phyloP scores from a whole-genome alignment of 495 filamentous ascomycete genomes.

The Penicillium canescens region DNA sequence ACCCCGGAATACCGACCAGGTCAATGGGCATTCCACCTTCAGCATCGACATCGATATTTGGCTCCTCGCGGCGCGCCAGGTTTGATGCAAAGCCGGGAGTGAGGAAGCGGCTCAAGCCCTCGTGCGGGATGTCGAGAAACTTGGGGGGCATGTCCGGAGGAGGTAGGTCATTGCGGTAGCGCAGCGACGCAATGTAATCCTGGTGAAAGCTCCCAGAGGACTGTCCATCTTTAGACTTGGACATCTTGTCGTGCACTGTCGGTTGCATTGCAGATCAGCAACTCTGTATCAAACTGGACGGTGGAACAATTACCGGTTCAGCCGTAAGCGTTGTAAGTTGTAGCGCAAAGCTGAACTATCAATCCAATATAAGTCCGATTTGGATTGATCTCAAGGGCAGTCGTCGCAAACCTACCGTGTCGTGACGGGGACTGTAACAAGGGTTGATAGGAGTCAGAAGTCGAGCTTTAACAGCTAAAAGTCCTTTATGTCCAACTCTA shows the following conservation, averaged over 20 bases:
- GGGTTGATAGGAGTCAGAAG: no score
- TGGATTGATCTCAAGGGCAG: not conserved
- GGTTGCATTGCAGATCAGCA: not conserved
- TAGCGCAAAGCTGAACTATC: not conserved
- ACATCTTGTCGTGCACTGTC: conserved; percentile 15
- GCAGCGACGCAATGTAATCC: conserved; percentile 92
- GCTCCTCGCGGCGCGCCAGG: conserved; percentile 83
- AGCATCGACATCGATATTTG: conserved; percentile 95
- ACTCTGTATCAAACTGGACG: not conserved
- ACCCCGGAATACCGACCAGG: conserved; percentile 86
- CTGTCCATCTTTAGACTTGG: conserved; percentile 43
- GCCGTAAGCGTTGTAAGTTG: not conserved
- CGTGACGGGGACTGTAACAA: not conserved
- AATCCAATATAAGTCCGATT: not conserved
- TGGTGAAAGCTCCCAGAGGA: conserved; percentile 74
- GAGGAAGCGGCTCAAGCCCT: conserved; percentile 84
- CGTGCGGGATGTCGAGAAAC: conserved; percentile 92
- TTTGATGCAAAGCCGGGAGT: conserved; percentile 83
- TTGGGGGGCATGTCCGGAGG: conserved; percentile 93
- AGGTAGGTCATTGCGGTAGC: conserved; percentile 92
- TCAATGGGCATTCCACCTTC: conserved; percentile 98
- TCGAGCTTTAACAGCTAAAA: no score
- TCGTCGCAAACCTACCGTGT: conserved; percentile 1
- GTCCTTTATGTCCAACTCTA: not conserved
- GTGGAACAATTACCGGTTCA: no score